Percentiles rank a stretch among this genome's conserved stretches.
These are phyloP conservation scores for Pseudogymnoascus sp. DNA, from an alignment of 2,329 filamentous ascomycete species.

Conservation along the genomic window DNA sequence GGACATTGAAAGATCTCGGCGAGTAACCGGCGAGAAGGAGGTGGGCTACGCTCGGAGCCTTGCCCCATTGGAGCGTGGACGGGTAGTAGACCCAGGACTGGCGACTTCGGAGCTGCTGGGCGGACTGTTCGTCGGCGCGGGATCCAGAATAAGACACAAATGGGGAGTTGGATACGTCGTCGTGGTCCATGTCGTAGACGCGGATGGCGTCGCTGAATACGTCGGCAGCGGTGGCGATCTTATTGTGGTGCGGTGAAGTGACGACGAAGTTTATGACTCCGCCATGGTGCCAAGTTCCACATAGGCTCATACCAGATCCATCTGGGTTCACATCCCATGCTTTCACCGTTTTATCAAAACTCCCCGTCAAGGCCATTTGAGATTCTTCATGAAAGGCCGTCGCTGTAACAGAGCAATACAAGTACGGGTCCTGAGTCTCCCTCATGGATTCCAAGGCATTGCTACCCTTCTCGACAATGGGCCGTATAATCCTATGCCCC, in stretches of 20 bases:
- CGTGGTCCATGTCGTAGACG: constrained; percentile 42
- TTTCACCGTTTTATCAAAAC: constrained; percentile 56
- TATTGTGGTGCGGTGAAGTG: constrained; percentile 37
- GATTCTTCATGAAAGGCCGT: constrained; percentile 46
- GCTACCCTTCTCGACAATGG: constrained; percentile 44
- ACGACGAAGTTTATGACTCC: constrained; percentile 58
- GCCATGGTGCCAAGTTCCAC: constrained; percentile 48
- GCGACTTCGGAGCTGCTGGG: constrained; percentile 17
- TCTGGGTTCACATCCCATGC: constrained; percentile 43
- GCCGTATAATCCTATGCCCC: constrained; percentile 50
- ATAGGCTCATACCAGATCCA: constrained; percentile 34
- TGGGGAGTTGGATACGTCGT: constrained; percentile 28
- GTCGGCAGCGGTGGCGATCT: constrained; percentile 54
- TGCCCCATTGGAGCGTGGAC: constrained; percentile 56
- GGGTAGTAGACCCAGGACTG: constrained; percentile 55
- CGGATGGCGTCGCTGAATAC: constrained; percentile 46
- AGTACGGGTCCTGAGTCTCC: constrained; percentile 52
- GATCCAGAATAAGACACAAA: constrained; percentile 26
- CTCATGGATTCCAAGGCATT: constrained; percentile 51
- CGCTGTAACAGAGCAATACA: constrained; percentile 56
- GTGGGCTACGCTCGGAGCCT: constrained; percentile 37
- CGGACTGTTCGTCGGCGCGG: constrained; percentile 18
- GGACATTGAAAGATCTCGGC: constrained; percentile 47
- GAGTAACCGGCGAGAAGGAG: constrained; percentile 56
- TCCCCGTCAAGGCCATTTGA: constrained; percentile 48